Evolutionary conservation across 257 asterid species (phyloP).

Genomic region (Rauvolfia tetraphylla): DNA sequence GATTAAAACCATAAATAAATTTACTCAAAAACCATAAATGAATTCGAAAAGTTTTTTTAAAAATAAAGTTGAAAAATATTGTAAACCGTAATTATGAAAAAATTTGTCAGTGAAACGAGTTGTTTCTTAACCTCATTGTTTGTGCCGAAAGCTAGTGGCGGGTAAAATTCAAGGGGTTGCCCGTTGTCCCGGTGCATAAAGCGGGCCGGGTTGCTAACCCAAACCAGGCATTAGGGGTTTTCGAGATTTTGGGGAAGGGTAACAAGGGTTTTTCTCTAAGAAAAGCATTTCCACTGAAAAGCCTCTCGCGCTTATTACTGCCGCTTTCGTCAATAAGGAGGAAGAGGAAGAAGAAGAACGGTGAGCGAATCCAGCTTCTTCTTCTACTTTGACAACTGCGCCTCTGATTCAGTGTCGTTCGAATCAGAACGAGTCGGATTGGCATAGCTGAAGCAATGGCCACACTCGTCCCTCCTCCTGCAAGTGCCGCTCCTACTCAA

Average conservation of each 20-base stretch:
- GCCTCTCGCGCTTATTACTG: slow-evolving; percentile 8
- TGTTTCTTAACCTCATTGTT: not conserved
- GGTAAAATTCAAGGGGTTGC: not conserved
- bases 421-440: slow-evolving; percentile 2
- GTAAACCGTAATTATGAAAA: not conserved
- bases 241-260: slow-evolving; percentile 43
- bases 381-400: slow-evolving; percentile 7
- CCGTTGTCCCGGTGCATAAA: not conserved
- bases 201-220: slow-evolving; percentile 4
- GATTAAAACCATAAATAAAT: no score
- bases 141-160: not conserved
- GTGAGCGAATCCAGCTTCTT: slow-evolving; percentile 19
- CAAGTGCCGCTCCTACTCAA: slow-evolving; percentile 25
- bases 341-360: slow-evolving; percentile 19
- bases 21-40: no score
- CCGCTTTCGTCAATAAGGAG: slow-evolving; percentile 19
- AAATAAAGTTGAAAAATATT: no score
- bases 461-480: slow-evolving; percentile 42
- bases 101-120: no score
- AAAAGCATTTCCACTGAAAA: not conserved
- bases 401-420: not conserved
- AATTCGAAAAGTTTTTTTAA: no score
- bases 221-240: slow-evolving; percentile 42
- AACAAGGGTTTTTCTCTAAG: slow-evolving; percentile 46
- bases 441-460: slow-evolving; percentile 46